These are phyloP conservation scores for Cylindrotheca closterium DNA, from an alignment of 108 stramenopile genomes.

Conservation along the genomic window DNA sequence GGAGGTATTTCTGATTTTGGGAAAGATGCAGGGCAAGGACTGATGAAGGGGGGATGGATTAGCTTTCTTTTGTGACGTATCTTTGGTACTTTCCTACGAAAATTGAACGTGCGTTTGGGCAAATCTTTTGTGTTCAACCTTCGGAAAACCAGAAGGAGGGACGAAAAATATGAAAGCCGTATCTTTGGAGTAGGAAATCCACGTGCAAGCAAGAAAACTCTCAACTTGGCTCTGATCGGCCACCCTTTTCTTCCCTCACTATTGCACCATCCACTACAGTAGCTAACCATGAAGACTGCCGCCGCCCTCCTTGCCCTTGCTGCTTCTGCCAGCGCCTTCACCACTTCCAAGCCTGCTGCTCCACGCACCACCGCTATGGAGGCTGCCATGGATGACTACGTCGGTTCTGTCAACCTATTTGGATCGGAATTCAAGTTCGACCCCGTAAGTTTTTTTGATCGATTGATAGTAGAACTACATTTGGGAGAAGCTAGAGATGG, in stretches of 20 bases:
- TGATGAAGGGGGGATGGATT: too few species aligned
- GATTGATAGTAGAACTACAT: too few species aligned
- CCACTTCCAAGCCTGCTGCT: constrained; percentile 35
- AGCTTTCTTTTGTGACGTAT: not conserved
- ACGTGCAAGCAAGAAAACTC: too few species aligned
- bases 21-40: not conserved
- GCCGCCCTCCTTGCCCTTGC: constrained; percentile 57
- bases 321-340: constrained; percentile 65
- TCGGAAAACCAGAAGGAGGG: not conserved
- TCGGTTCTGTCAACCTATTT: constrained; percentile 52
- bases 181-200: too few species aligned
- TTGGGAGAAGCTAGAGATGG: not conserved
- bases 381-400: constrained; percentile 40
- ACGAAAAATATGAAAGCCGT: too few species aligned
- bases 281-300: constrained; percentile 60
- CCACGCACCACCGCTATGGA: constrained; percentile 7
- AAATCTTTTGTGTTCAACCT: constrained; percentile 6
- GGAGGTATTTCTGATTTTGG: too few species aligned
- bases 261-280: not conserved
- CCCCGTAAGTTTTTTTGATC: constrained; percentile 41
- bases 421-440: constrained; percentile 68
- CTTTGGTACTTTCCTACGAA: not conserved
- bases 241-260: too few species aligned
- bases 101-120: not conserved
- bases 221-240: too few species aligned